phyloP scores from a whole-genome alignment of 306 rosid species.

The Betula pendula region DNA sequence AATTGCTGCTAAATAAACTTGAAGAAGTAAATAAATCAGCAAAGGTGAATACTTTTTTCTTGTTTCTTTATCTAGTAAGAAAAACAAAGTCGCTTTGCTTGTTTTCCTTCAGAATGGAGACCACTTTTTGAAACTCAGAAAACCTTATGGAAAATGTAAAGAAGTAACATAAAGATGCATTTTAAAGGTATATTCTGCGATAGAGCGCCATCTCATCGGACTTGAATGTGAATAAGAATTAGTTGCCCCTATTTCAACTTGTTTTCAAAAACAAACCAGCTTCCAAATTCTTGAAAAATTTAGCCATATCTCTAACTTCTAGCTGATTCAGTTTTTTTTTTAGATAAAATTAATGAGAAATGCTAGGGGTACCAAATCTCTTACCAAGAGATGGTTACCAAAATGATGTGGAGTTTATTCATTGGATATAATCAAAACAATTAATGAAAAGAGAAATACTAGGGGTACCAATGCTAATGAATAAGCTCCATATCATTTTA shows the following conservation, averaged over 20 bases:
- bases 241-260: slow-evolving; percentile 3
- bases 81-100: neutral
- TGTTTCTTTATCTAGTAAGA: neutral
- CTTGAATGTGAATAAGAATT: neutral
- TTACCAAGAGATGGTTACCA: too few species aligned
- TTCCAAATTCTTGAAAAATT: neutral
- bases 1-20: slow-evolving; percentile 61
- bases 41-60: slow-evolving; percentile 52
- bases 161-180: neutral
- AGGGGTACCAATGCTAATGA: too few species aligned
- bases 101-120: neutral
- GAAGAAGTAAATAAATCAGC: slow-evolving; percentile 85
- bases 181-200: neutral
- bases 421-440: too few species aligned
- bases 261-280: neutral
- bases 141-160: neutral
- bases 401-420: too few species aligned
- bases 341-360: too few species aligned
- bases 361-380: too few species aligned
- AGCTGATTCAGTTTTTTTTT: neutral
- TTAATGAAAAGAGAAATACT: too few species aligned
- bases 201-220: neutral
- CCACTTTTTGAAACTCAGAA: neutral
- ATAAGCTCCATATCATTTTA: too few species aligned
- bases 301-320: neutral